phyloP scores from a whole-genome alignment of 1,139 yeast genomes.

The Candida gigantensis region DNA sequence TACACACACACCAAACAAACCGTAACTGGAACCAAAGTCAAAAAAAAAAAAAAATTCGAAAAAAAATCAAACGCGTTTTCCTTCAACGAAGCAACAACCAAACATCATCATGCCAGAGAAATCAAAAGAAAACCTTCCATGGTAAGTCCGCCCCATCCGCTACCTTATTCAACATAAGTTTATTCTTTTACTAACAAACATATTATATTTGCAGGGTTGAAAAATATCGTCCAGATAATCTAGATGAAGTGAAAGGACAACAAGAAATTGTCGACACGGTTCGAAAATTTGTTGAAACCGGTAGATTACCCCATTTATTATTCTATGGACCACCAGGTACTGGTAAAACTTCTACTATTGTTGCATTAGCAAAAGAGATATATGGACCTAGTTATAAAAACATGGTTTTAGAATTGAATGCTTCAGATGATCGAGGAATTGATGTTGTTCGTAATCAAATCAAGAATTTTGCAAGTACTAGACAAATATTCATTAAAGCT shows the following conservation, averaged over 20 bases:
- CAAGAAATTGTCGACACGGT: conserved; percentile 80
- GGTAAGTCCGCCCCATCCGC: conserved; percentile 30
- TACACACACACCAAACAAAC: neutral
- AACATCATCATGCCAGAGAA: conserved; percentile 12
- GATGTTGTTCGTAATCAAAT: conserved; percentile 85
- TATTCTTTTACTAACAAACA: too few species aligned
- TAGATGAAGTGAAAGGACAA: conserved; percentile 92
- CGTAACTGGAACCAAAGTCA: too few species aligned
- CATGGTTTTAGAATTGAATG: conserved; percentile 90
- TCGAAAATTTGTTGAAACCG: conserved; percentile 78
- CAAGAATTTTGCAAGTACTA: conserved; percentile 83
- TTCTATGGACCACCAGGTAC: conserved; percentile 99
- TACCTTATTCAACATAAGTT: neutral
- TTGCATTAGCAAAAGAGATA: conserved; percentile 88
- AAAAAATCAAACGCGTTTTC: too few species aligned
- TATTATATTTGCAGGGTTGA: conserved; percentile 82
- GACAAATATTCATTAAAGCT: conserved; percentile 67
- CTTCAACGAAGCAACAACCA: too few species aligned
- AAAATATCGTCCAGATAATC: conserved; percentile 83
- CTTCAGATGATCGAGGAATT: conserved; percentile 84
- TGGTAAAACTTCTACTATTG: conserved; percentile 92
- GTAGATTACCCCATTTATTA: conserved; percentile 81
- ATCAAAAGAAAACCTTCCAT: conserved; percentile 36
- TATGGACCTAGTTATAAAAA: conserved; percentile 80
- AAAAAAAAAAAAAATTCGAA: too few species aligned